Conservation (phyloP, 208 protist species). For the Wallacemonas sp. region DNA sequence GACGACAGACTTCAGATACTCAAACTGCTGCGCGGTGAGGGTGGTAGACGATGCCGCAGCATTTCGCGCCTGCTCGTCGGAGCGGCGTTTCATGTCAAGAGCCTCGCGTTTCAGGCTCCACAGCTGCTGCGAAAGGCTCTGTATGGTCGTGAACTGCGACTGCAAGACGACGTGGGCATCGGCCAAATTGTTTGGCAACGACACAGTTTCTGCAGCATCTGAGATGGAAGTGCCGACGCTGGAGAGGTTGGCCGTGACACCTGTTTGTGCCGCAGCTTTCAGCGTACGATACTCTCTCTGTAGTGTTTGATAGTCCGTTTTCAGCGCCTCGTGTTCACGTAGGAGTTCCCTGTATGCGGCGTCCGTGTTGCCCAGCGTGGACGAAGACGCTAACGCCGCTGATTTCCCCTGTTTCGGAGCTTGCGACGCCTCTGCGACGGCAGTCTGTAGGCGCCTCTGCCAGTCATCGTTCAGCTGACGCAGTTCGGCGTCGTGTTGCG, state of each 20-base stretch:
- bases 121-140: slow-evolving; percentile 41
- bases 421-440: slow-evolving; percentile 21
- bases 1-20: slow-evolving; percentile 73
- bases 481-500: slow-evolving; percentile 53
- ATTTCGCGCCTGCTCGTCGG: not conserved
- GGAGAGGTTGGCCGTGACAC: not conserved
- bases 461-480: slow-evolving; percentile 41
- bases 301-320: slow-evolving; percentile 24
- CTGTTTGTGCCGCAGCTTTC: not conserved
- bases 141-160: slow-evolving; percentile 5
- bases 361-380: slow-evolving; percentile 18
- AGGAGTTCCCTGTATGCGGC: slow-evolving; percentile 56
- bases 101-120: slow-evolving; percentile 41
- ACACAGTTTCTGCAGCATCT: not conserved
- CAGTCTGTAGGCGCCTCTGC: slow-evolving; percentile 27
- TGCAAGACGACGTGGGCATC: slow-evolving; percentile 15
- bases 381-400: not conserved
- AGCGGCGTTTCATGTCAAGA: slow-evolving; percentile 29
- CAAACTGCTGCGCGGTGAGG: slow-evolving; percentile 57
- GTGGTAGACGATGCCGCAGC: slow-evolving; percentile 6
- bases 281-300: slow-evolving; percentile 27
- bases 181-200: not conserved
- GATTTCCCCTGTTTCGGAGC: slow-evolving; percentile 5
- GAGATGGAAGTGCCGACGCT: not conserved
- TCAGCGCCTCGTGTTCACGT: slow-evolving; percentile 52